Percentiles rank a stretch among this genome's conserved stretches.
Conservation (phyloP, 768 basidiomycete genomes). For the Russula griseocarnosa region DNA sequence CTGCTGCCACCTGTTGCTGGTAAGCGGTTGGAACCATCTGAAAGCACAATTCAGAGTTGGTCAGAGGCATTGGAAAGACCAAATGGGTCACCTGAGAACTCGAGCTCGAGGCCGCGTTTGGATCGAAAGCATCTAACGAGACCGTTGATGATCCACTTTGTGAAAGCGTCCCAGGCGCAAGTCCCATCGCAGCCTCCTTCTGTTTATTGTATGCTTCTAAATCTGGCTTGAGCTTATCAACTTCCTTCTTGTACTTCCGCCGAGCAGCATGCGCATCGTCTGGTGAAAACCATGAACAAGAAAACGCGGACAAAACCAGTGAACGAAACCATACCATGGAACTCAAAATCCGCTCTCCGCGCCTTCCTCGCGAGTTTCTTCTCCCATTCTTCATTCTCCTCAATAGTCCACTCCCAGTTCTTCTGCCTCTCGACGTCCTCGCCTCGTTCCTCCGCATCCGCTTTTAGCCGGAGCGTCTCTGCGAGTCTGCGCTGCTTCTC, state of each 20-base stretch:
- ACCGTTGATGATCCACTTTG: slow-evolving; percentile 40
- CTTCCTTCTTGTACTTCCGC: slow-evolving; percentile 86
- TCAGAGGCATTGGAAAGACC: neutral
- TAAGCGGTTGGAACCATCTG: slow-evolving; percentile 53
- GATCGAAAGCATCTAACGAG: slow-evolving; percentile 50
- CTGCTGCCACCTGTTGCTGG: slow-evolving; percentile 66
- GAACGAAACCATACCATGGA: slow-evolving; percentile 64
- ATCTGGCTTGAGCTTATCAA: slow-evolving; percentile 86
- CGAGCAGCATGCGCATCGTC: slow-evolving; percentile 90
- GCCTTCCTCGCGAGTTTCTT: slow-evolving; percentile 80
- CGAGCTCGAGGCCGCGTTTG: slow-evolving; percentile 42
- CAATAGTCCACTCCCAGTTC: slow-evolving; percentile 94
- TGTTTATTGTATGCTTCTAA: slow-evolving; percentile 81
- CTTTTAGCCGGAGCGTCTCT: slow-evolving; percentile 77
- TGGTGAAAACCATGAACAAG: slow-evolving; percentile 33
- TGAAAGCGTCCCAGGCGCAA: slow-evolving; percentile 62
- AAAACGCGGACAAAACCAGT: neutral
- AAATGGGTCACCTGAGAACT: slow-evolving; percentile 37
- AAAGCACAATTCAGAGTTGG: neutral
- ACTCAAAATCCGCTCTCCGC: slow-evolving; percentile 83
- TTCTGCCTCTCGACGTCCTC: slow-evolving; percentile 87
- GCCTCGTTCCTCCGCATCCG: slow-evolving; percentile 86
- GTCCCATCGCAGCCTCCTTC: slow-evolving; percentile 79
- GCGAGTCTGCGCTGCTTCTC: slow-evolving; percentile 90
- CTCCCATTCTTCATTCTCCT: slow-evolving; percentile 97